Conservation (phyloP, 2,329 filamentous ascomycete genomes). For the Tolypocladium nubicola region DNA sequence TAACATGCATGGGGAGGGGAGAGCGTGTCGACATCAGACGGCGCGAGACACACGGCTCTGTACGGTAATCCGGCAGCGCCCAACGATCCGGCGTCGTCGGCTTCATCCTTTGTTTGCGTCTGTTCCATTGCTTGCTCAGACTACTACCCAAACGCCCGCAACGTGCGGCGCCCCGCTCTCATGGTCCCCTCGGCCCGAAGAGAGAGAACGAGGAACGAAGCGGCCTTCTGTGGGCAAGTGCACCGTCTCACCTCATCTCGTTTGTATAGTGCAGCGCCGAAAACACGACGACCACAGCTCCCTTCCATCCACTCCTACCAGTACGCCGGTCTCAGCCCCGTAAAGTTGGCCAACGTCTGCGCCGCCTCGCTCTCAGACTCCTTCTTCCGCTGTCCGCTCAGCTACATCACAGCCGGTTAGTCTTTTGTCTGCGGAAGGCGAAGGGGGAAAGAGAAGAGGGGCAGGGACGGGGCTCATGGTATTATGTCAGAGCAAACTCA, state of each 20-base stretch:
- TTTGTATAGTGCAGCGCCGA: not conserved
- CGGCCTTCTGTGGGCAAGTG: not conserved
- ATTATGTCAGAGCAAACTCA: slow-evolving; percentile 27
- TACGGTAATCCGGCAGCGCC: not conserved
- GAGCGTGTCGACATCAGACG: not conserved
- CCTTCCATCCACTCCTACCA: slow-evolving; percentile 23
- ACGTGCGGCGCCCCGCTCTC: not conserved
- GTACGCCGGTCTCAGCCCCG: slow-evolving; percentile 48
- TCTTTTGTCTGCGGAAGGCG: slow-evolving; percentile 1
- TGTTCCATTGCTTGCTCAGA: not conserved
- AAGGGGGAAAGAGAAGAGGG: not conserved
- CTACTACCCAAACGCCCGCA: not conserved
- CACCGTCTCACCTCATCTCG: not conserved
- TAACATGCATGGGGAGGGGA: not conserved
- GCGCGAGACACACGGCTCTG: not conserved
- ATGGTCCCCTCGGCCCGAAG: not conserved
- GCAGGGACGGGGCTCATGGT: not conserved
- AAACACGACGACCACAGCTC: not conserved
- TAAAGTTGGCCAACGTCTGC: slow-evolving; percentile 43
- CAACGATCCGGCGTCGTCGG: not conserved
- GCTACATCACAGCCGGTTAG: slow-evolving; percentile 25
- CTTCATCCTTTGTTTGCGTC: not conserved
- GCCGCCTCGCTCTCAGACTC: slow-evolving; percentile 41
- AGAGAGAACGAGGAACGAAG: not conserved
- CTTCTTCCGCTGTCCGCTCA: slow-evolving; percentile 61